These are phyloP conservation scores for Mrakia blollopis DNA, from an alignment of 768 basidiomycete species.

Conservation along the genomic window DNA sequence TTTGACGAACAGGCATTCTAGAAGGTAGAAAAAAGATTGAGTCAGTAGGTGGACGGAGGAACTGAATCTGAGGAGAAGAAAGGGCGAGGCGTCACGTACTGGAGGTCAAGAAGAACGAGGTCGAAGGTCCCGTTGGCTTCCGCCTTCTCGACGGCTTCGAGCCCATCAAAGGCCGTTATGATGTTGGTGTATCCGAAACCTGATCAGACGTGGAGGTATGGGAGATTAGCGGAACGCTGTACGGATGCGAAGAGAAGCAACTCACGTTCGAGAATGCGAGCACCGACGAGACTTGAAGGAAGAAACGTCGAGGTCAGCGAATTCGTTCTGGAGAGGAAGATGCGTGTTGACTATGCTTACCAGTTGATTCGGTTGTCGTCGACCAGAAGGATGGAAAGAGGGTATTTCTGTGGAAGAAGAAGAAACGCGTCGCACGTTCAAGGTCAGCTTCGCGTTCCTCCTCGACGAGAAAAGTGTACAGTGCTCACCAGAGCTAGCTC, in stretches of 20 bases:
- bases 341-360: neutral
- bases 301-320: neutral
- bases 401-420: neutral
- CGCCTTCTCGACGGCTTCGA: constrained; percentile 11
- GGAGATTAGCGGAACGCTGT: neutral
- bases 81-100: neutral
- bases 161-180: constrained; percentile 9
- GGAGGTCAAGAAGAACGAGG: neutral
- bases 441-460: neutral
- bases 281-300: constrained; percentile 5
- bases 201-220: neutral
- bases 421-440: neutral
- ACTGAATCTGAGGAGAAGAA: neutral
- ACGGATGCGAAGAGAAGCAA: neutral
- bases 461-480: neutral
- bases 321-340: neutral
- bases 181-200: constrained; percentile 16
- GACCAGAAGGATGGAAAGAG: constrained; percentile 20
- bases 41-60: neutral
- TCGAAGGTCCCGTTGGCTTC: neutral
- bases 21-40: neutral
- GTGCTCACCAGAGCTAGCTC: neutral
- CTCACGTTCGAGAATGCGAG: constrained; percentile 16
- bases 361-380: constrained; percentile 30
- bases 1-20: neutral